phyloP scores from a whole-genome alignment of 345 rosid genomes.

The Eucalyptus coolabah region DNA sequence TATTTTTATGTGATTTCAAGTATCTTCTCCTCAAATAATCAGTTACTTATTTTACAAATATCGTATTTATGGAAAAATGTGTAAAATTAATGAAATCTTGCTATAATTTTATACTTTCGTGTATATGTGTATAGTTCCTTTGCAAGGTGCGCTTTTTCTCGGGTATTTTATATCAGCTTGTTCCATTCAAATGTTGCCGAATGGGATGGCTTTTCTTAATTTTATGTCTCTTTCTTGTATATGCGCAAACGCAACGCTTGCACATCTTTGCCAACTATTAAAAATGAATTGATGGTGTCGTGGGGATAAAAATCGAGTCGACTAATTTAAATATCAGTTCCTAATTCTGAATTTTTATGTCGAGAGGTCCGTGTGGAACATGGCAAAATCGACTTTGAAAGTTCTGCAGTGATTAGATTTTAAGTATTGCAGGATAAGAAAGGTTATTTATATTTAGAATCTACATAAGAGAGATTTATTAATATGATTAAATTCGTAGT shows the following conservation, averaged over 20 bases:
- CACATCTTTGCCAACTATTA: not conserved
- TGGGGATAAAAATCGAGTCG: not conserved
- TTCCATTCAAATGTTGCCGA: not conserved
- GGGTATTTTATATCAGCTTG: not conserved
- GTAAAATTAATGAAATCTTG: not conserved
- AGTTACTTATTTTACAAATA: not conserved
- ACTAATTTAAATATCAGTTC: not conserved
- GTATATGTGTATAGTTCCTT: not conserved
- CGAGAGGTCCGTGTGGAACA: not conserved
- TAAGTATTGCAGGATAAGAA: not conserved
- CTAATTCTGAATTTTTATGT: not conserved
- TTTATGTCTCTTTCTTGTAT: not conserved
- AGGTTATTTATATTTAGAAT: not conserved
- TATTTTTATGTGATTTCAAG: not conserved
- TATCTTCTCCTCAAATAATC: not conserved
- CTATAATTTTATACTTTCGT: not conserved
- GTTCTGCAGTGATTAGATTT: not conserved
- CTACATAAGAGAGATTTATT: not conserved
- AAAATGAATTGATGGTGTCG: not conserved
- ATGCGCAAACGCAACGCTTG: not conserved
- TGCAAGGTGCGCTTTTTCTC: not conserved
- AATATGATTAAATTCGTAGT: not conserved
- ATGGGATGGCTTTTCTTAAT: not conserved
- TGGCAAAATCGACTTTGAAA: not conserved
- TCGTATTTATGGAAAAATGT: not conserved